A percentile compares a stretch with the other conserved stretches of the same genome.
phyloP scores from a whole-genome alignment of 2,329 filamentous ascomycete genomes.

The Didymella segeticola region DNA sequence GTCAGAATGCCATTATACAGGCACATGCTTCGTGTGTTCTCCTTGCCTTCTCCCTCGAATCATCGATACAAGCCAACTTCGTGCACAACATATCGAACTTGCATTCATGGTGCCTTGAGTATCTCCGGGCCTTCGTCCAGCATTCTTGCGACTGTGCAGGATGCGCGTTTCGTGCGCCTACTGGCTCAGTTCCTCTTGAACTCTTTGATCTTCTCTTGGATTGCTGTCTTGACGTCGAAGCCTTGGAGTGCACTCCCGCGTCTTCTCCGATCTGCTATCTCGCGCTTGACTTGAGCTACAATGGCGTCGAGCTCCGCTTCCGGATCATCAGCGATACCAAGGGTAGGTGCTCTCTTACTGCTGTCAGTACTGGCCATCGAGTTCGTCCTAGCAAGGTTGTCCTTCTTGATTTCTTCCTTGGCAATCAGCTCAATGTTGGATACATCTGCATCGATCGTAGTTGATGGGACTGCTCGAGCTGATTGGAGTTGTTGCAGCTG shows the following conservation, averaged over 20 bases:
- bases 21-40: neutral
- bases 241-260: constrained; percentile 50
- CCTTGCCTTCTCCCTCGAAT: neutral
- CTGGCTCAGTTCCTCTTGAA: constrained; percentile 28
- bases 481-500: constrained; percentile 48
- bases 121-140: too few relatives aligned
- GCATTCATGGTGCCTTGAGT: neutral
- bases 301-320: constrained; percentile 79
- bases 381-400: constrained; percentile 55
- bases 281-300: constrained; percentile 73
- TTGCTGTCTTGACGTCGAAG: constrained; percentile 46
- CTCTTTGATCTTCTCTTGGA: constrained; percentile 46
- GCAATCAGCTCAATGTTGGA: constrained; percentile 39
- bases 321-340: constrained; percentile 81
- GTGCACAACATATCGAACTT: neutral
- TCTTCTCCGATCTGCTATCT: constrained; percentile 68
- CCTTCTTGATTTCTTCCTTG: constrained; percentile 44
- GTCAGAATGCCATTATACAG: neutral
- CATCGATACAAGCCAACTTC: neutral
- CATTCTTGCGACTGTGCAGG: too few relatives aligned
- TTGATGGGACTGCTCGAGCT: constrained; percentile 27
- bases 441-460: constrained; percentile 31
- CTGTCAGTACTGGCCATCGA: constrained; percentile 61
- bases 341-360: constrained; percentile 65
- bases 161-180: neutral